A percentile compares a stretch with the other conserved stretches of the same genome.
These are phyloP conservation scores for Nasturtium officinale DNA, from an alignment of 345 rosid genomes.

Conservation along the genomic window DNA sequence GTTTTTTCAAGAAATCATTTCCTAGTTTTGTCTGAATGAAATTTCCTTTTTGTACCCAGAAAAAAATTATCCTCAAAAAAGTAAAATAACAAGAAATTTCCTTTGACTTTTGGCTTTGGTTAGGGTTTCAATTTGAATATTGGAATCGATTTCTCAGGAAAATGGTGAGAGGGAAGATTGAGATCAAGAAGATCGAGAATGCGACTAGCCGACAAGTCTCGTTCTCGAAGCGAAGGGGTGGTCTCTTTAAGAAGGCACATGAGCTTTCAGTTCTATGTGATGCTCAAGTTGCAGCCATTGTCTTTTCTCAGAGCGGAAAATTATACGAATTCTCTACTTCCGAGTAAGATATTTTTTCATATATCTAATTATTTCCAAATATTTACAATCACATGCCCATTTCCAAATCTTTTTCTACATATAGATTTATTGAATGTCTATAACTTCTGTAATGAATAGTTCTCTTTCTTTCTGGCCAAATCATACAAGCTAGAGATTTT, in stretches of 20 bases:
- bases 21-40: constrained; percentile 4
- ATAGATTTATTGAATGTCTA: constrained; percentile 8
- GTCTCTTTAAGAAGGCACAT: constrained; percentile 63
- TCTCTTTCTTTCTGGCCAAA: constrained; percentile 22
- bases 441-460: constrained; percentile 22
- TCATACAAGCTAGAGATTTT: constrained; percentile 39
- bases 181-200: constrained; percentile 64
- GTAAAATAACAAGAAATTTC: background rate
- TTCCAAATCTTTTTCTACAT: constrained; percentile 15
- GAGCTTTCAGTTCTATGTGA: constrained; percentile 71
- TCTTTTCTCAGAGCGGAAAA: constrained; percentile 61
- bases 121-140: constrained; percentile 29
- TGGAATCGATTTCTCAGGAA: constrained; percentile 26
- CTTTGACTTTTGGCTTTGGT: background rate
- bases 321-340: constrained; percentile 51
- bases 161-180: constrained; percentile 69
- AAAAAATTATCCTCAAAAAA: too few species aligned
- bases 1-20: constrained; percentile 5
- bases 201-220: constrained; percentile 63
- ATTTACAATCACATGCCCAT: background rate
- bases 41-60: background rate
- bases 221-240: constrained; percentile 60
- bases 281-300: constrained; percentile 58
- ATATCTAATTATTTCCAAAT: background rate
- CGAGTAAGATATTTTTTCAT: constrained; percentile 46